A percentile compares a stretch with the other conserved stretches of the same genome.
Evolutionary conservation across 179 eudicot genomes (phyloP).

Genomic region (Spinacia oleracea): DNA sequence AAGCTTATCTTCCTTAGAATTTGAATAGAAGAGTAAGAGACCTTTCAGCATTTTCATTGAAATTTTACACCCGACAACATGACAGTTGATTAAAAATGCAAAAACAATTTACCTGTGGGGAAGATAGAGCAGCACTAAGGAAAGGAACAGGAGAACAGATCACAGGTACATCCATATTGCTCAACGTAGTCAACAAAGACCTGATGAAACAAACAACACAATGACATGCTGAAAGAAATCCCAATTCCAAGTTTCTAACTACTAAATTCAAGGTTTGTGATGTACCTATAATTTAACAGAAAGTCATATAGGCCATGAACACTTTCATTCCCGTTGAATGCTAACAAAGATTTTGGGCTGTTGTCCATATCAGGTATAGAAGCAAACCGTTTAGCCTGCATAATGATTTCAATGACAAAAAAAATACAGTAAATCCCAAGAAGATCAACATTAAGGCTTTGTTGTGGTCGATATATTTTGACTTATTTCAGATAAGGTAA

Average conservation of each 20-base stretch:
- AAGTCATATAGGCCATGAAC: slow-evolving; percentile 86
- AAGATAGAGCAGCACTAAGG: slow-evolving; percentile 75
- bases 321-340: slow-evolving; percentile 64
- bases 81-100: slow-evolving; percentile 7
- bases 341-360: slow-evolving; percentile 69
- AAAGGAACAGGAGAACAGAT: slow-evolving; percentile 81
- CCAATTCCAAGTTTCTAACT: background rate
- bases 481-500: no score
- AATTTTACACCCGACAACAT: background rate
- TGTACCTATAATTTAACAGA: slow-evolving; percentile 77
- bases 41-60: slow-evolving; percentile 5
- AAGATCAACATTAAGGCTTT: background rate
- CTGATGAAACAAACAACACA: slow-evolving; percentile 39
- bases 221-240: background rate
- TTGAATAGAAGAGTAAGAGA: background rate
- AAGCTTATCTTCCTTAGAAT: background rate
- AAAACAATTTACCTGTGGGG: slow-evolving; percentile 67
- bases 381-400: slow-evolving; percentile 64
- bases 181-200: slow-evolving; percentile 50
- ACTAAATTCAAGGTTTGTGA: background rate
- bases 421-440: background rate
- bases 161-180: slow-evolving; percentile 77
- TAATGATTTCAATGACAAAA: slow-evolving; percentile 2
- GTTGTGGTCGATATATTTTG: no score
- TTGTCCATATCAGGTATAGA: slow-evolving; percentile 70